Base-by-base conservation (phyloP, 768 basidiomycete genomes). In the Dioszegia crocea region DNA sequence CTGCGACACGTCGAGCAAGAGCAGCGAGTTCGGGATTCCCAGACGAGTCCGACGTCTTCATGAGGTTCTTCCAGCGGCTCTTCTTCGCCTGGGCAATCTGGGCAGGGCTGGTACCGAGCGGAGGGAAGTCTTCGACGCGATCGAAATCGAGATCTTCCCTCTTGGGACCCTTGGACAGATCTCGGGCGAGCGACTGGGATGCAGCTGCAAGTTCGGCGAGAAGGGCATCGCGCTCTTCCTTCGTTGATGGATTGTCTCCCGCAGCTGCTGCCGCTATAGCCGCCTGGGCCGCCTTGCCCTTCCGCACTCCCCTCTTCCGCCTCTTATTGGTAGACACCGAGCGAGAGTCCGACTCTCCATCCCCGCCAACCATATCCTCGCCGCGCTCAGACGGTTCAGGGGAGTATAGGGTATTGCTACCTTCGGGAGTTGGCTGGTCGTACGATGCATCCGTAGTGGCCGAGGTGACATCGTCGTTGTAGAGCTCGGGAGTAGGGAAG, bases 31-130 rank as follows among this genome's bases (percentile, higher is more conserved):
- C 73, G 5, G 73, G 70, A 53, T 74, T 76, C 10, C 56, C 66
- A 9, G 57, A 49, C 9, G 51, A 23, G 36, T 38, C 38, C 9
- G 71, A 70, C 30, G 65, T 50, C 51, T 88, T 81, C 76, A 90
- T 87, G 66, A 85, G 81, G 67, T 88, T 80, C 78, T 87, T 88
- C 88, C 91, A 86, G 70, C 85, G 89, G n/a, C 87, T 89, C 53
- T 87, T 81, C 80, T 91, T 91, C 81, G 89, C 91, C 57, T 64
- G 76, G 65, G 63, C 72, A 66, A 57, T 59, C 57, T 66, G 73
- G 61, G 55, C 63, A 33, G 61, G 73, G 53, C 64, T 64, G 16
- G 73, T 71, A 10, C 72, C 74, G 6, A 63, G 75, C 58, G 55
- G 73, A 29, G 56, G 79, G 71, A 63, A 82, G 79, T 65, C 82